phyloP scores from a whole-genome alignment of 2,329 filamentous ascomycete species.

The Pseudocercospora fuligena region DNA sequence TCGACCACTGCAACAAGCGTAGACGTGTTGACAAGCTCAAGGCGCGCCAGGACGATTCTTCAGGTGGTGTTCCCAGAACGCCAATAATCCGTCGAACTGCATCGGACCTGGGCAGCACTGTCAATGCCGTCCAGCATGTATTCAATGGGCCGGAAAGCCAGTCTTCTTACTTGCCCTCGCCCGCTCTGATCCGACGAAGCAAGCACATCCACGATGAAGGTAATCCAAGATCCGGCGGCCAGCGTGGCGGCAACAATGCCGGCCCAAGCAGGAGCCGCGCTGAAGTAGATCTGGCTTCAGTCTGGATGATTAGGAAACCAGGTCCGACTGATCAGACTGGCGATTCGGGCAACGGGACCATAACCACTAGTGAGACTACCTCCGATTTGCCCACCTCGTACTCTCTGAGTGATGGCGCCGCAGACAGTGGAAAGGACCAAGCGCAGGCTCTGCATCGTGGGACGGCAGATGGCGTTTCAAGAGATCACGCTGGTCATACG shows the following conservation, averaged over 20 bases:
- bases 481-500: neutral
- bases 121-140: neutral
- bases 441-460: constrained; percentile 20
- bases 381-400: constrained; percentile 44
- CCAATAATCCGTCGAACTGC: neutral
- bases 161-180: constrained; percentile 35
- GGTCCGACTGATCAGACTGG: neutral
- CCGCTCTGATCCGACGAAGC: neutral
- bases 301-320: neutral
- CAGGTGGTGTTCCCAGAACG: neutral
- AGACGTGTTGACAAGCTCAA: neutral
- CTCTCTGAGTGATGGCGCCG: constrained; percentile 38
- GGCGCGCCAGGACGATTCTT: neutral
- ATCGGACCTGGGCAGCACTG: neutral
- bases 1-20: neutral
- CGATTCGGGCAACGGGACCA: constrained; percentile 9
- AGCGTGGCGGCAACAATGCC: neutral
- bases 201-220: neutral
- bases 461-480: neutral
- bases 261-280: neutral
- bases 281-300: neutral
- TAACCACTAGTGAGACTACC: constrained; percentile 26
- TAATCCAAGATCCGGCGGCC: neutral
- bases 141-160: constrained; percentile 16
- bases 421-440: constrained; percentile 26